Conservation (phyloP, 1,139 yeast genomes). For the Torulaspora globosa region DNA sequence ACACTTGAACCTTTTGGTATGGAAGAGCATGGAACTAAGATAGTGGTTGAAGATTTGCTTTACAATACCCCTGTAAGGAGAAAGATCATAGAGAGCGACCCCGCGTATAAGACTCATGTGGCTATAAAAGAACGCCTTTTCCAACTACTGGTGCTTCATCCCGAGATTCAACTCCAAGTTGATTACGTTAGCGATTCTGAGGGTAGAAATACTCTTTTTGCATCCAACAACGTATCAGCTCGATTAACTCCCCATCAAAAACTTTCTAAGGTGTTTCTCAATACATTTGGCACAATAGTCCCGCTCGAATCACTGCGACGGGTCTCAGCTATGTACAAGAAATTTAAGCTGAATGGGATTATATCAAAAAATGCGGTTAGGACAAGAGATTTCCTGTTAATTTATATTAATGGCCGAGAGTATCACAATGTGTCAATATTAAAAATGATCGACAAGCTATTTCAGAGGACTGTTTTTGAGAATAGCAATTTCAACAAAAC, state of each 20-base stretch:
- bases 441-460: constrained; percentile 35
- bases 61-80: constrained; percentile 57
- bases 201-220: constrained; percentile 5
- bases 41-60: constrained; percentile 49
- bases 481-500: constrained; percentile 13
- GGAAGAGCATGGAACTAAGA: constrained; percentile 47
- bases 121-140: constrained; percentile 40
- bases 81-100: constrained; percentile 19
- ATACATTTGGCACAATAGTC: constrained; percentile 20
- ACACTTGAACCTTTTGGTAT: constrained; percentile 7
- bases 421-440: constrained; percentile 31
- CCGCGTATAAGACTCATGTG: constrained; percentile 33
- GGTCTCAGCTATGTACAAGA: constrained; percentile 28
- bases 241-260: constrained; percentile 6
- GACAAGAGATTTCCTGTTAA: constrained; percentile 44
- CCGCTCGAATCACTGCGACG: constrained; percentile 23
- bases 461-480: constrained; percentile 32
- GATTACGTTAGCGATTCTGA: constrained; percentile 15
- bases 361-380: constrained; percentile 36
- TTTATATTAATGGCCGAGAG: constrained; percentile 46
- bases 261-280: constrained; percentile 16
- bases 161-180: constrained; percentile 34
- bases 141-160: constrained; percentile 37
- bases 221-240: constrained; percentile 9
- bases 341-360: constrained; percentile 35